Base-by-base conservation (phyloP, 2,329 filamentous ascomycete species). In the Fusarium austroafricanum region DNA sequence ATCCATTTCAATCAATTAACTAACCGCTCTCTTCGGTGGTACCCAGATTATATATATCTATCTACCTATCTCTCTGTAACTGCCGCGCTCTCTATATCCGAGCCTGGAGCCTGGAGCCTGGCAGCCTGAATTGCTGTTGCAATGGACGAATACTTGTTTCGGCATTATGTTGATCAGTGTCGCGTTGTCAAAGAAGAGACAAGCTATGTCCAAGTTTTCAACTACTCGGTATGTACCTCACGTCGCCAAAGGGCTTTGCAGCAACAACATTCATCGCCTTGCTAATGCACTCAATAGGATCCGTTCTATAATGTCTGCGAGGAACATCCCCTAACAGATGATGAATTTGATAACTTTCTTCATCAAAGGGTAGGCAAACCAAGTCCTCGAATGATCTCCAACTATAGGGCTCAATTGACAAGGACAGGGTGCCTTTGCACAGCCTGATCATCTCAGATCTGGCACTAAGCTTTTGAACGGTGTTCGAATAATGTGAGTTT, bases 111-210 rank as follows among this genome's bases (percentile, higher is more conserved):
- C 20, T 47, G 33, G 26, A 40, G 45, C n/a, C 31, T 31, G 37
- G 21, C 15, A 10, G 55, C 44, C 20, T 47, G 33, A 29, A 38
- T 54, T 20, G 26, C 17, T 29, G 18, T 42, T 65, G 18, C 44
- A 46, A 88, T 89, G 86, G 86, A 89, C 74, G 84, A 88, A 70
- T 88, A 87, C 73, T 82, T 88, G 76, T 88, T 88, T 68, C 78
- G 79, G 64, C 68, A 76, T 31, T 82, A 83, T 71, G 79, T 89
- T 59, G 72, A 79, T 11, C 75, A 81, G 44, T 88, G 84, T 73
- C 80, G 77, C 21, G 78, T 80, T 31, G 83, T 88, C 46, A 62
- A 76, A 5, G 87, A 89, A 75, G 77, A 77, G 54, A 88, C 86
- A 18, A 82, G 79, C 66, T 89, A 87, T 73, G 67, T 89, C 23